Percentiles rank a stretch among this genome's conserved stretches.
phyloP scores from a whole-genome alignment of 2,329 filamentous ascomycete genomes.

The Hymenoscyphus fructigenus region DNA sequence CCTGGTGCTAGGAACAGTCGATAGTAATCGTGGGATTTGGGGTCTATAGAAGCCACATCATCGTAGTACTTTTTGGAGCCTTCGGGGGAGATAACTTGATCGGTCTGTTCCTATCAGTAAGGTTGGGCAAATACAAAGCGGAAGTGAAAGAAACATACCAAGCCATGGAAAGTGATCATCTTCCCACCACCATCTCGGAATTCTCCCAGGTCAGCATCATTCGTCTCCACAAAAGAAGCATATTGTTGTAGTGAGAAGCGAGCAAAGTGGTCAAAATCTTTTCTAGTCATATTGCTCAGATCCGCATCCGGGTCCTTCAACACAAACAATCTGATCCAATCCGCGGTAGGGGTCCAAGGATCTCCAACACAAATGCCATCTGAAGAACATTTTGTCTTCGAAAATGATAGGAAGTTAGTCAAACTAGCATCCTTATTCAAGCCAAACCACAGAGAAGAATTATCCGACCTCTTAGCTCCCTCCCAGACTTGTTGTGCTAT shows the following conservation, averaged over 20 bases:
- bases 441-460: constrained; percentile 15
- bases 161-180: constrained; percentile 8
- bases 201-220: constrained; percentile 14
- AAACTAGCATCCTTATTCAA: neutral
- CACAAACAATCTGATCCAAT: too few relatives aligned
- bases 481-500: constrained; percentile 9
- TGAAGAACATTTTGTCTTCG: too few relatives aligned
- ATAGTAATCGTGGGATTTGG: neutral
- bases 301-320: too few relatives aligned
- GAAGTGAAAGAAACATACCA: neutral
- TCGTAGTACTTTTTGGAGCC: neutral
- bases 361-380: too few relatives aligned
- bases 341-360: too few relatives aligned
- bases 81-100: neutral
- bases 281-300: too few relatives aligned
- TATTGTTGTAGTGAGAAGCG: constrained; percentile 2
- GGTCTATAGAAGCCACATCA: neutral
- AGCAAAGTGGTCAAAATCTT: too few relatives aligned
- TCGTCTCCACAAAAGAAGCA: constrained; percentile 14
- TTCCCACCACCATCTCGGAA: constrained; percentile 4
- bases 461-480: constrained; percentile 8
- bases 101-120: neutral
- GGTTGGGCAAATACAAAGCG: too few relatives aligned
- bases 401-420: constrained; percentile 20
- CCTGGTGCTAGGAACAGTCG: neutral